Evolutionary conservation across 345 rosid genomes (phyloP).

Genomic region (Alliaria petiolata): DNA sequence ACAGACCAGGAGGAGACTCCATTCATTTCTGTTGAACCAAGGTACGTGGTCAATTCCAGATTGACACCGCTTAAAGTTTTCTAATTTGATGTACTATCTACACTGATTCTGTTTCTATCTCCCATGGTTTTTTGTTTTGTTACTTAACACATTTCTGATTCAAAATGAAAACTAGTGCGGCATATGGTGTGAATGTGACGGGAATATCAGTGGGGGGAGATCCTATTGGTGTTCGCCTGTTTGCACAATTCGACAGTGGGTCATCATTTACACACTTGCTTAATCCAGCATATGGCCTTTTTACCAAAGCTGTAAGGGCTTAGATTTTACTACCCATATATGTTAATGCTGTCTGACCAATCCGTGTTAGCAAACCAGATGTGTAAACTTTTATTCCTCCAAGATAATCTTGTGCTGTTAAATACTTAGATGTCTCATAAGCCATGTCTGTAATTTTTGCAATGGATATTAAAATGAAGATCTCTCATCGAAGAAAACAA

Average conservation of each 20-base stretch:
- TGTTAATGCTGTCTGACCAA: neutral
- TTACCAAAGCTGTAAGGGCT: constrained; percentile 55
- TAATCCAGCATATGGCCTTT: constrained; percentile 63
- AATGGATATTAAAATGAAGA: neutral
- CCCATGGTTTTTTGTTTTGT: neutral
- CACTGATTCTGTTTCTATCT: neutral
- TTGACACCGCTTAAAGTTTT: neutral
- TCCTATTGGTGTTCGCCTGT: constrained; percentile 33
- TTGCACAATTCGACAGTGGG: constrained; percentile 77
- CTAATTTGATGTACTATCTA: neutral
- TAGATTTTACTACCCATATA: neutral
- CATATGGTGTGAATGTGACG: constrained; percentile 66
- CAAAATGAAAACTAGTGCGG: constrained; percentile 38
- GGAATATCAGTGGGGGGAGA: constrained; percentile 49
- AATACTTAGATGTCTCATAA: neutral
- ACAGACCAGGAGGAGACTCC: constrained; percentile 71
- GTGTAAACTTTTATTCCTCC: neutral
- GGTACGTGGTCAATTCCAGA: constrained; percentile 33
- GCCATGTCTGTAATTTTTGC: neutral
- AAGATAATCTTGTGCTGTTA: neutral
- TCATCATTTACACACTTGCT: constrained; percentile 80
- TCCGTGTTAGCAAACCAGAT: neutral
- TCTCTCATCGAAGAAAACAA: constrained; percentile 2
- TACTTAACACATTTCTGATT: neutral
- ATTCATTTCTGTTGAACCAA: constrained; percentile 45